Evolutionary conservation across 305 asterid genomes (phyloP), one percentile per base, ranked within the genome.

Genomic region (Monarda citriodora): DNA sequence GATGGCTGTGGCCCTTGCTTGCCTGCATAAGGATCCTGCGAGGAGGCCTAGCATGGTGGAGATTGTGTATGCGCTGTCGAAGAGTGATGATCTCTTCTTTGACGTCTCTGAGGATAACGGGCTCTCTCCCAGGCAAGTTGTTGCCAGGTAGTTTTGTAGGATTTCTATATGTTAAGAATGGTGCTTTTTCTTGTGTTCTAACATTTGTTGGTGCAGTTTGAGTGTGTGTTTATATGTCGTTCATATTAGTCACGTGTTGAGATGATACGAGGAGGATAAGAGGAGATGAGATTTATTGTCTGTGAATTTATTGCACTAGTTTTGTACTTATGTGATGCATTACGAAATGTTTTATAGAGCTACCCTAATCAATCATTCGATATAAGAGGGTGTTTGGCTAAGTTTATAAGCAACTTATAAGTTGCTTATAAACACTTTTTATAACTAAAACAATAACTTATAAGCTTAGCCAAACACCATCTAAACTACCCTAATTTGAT

Each of bases 21-120:
- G 98, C 61, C 50, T 94, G 78, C 69, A 64, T 47, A 79, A 59
- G 70, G 98, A 94, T 69, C 97, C 99, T 6, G 74, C 77, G 12
- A 88, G 68, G 69, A 82, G 99, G 78, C 99, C 98, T 48, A 82
- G 80, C 49, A 94, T 91, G 97, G 85, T 95, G 65, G 99, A 95
- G 22, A 88, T 95, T 63, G 99, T 95, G 41, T 95, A 95, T 67
- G 89, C 98, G 3, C 63, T 95, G 81, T 84, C 91, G 2, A 95
- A 88, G 83, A 88, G 97, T 68, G 92, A 87, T 64, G 97, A 91
- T 49, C n/a, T 83, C 55, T 70, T 84, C 50, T 80, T 75, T 52
- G 98, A 91, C 79, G 64, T 69, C 44, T 91, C 99, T 6, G 91
- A 76, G 55, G 95, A 83, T 26, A 58, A 58, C 38, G 89, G 91